Evolutionary conservation across 176 grass and related monocot genomes (phyloP).

Genomic region (Rhipidocladum racemiflorum): DNA sequence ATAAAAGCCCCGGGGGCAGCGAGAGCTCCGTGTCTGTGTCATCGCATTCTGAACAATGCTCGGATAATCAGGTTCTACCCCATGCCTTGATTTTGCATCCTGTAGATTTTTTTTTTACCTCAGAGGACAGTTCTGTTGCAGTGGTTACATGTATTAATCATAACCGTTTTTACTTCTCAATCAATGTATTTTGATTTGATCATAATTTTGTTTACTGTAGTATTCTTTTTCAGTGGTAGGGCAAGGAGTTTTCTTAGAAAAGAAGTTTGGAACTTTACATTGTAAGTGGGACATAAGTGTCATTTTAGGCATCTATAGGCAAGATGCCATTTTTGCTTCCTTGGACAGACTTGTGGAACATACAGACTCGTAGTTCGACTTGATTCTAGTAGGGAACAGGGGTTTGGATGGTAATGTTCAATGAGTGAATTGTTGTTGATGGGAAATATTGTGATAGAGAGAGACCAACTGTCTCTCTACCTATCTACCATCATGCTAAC

Average conservation of each 20-base stretch:
- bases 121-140: background rate
- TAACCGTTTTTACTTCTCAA: background rate
- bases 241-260: background rate
- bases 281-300: background rate
- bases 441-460: slow-evolving; percentile 9
- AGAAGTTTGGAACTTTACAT: background rate
- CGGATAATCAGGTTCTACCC: slow-evolving; percentile 58
- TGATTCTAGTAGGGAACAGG: background rate
- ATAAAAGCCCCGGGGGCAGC: slow-evolving; percentile 56
- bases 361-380: background rate
- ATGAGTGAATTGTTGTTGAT: background rate
- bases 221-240: background rate
- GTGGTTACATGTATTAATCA: background rate
- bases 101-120: slow-evolving; percentile 20
- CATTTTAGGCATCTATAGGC: slow-evolving; percentile 15
- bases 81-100: slow-evolving; percentile 9
- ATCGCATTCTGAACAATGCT: slow-evolving; percentile 47
- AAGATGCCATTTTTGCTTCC: slow-evolving; percentile 13
- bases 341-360: slow-evolving; percentile 17
- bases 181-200: background rate
- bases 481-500: background rate
- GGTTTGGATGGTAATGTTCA: slow-evolving; percentile 16
- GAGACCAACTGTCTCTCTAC: background rate
- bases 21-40: slow-evolving; percentile 44
- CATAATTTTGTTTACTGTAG: background rate